Conservation (phyloP, 1,139 yeast species). For the Zygoascus hellenicus region DNA sequence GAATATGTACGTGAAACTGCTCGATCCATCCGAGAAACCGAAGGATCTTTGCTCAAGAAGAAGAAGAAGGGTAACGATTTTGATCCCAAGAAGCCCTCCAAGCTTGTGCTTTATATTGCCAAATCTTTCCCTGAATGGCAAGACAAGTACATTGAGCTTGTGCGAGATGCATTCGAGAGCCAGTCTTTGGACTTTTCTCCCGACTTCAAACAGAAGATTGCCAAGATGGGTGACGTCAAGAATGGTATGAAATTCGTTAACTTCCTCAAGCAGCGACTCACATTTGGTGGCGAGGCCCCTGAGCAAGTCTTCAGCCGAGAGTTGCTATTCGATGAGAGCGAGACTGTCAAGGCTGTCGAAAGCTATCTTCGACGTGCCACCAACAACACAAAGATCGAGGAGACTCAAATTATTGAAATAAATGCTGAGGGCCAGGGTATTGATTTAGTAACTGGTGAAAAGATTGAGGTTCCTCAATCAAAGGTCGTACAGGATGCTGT, state of each 20-base stretch:
- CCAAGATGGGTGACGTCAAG: conserved; percentile 53
- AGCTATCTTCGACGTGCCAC: conserved; percentile 56
- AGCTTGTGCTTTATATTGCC: conserved; percentile 66
- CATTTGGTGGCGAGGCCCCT: conserved; percentile 45
- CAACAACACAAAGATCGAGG: conserved; percentile 52
- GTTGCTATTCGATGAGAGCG: conserved; percentile 72
- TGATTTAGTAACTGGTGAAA: conserved; percentile 64
- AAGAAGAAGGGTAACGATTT: conserved; percentile 76
- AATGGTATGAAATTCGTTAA: conserved; percentile 97
- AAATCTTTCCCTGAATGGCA: conserved; percentile 96
- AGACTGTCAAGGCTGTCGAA: conserved; percentile 52
- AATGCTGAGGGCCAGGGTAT: conserved; percentile 58
- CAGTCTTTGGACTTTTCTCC: conserved; percentile 29
- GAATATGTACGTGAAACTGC: conserved; percentile 71
- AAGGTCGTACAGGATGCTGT: conserved; percentile 78
- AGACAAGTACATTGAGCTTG: conserved; percentile 75
- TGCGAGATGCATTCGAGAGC: conserved; percentile 65
- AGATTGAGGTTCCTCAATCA: conserved; percentile 57
- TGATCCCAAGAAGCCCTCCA: conserved; percentile 67
- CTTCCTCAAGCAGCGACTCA: conserved; percentile 71
- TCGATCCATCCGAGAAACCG: conserved; percentile 87
- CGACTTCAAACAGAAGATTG: conserved; percentile 35
- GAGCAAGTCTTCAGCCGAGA: conserved; percentile 81
- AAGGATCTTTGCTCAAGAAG: conserved; percentile 80
- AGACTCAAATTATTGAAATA: conserved; percentile 53